Percentiles rank a stretch among this genome's conserved stretches.
phyloP scores from a whole-genome alignment of 768 basidiomycete genomes.

The Russula dissimulans region DNA sequence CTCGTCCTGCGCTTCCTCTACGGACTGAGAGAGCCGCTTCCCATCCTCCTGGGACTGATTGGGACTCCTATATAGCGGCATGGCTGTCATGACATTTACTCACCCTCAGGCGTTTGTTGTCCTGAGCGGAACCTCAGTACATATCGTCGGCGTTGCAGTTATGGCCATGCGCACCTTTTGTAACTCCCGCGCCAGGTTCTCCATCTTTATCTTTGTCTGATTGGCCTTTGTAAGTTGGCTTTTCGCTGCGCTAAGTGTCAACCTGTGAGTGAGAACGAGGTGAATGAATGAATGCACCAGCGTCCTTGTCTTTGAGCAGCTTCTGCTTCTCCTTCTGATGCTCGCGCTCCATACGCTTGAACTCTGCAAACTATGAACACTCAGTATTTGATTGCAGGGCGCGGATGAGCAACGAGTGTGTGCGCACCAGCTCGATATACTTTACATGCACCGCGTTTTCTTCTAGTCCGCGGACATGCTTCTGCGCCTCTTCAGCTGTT shows the following conservation, averaged over 20 bases:
- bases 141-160: background rate
- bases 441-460: conserved; percentile 79
- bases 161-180: conserved; percentile 54
- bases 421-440: conserved; percentile 77
- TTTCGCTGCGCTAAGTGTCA: conserved; percentile 43
- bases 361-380: conserved; percentile 64
- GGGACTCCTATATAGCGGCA: conserved; percentile 31
- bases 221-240: conserved; percentile 80
- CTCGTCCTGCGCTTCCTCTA: conserved; percentile 85
- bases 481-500: conserved; percentile 80
- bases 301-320: conserved; percentile 82
- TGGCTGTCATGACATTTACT: conserved; percentile 23
- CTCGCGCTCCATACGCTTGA: conserved; percentile 79
- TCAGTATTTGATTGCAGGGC: background rate
- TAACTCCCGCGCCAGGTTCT: conserved; percentile 79
- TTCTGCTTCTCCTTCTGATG: conserved; percentile 91
- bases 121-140: conserved; percentile 36
- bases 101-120: conserved; percentile 83
- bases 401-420: conserved; percentile 6
- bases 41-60: conserved; percentile 61
- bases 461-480: conserved; percentile 72
- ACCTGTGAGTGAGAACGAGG: background rate
- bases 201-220: conserved; percentile 83
- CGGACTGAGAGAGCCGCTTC: conserved; percentile 66
- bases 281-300: conserved; percentile 39